A percentile compares a stretch with the other conserved stretches of the same genome.
These are phyloP conservation scores for Chlamydomonas sp. DNA, from an alignment of 139 green algal species.

Conservation along the genomic window DNA sequence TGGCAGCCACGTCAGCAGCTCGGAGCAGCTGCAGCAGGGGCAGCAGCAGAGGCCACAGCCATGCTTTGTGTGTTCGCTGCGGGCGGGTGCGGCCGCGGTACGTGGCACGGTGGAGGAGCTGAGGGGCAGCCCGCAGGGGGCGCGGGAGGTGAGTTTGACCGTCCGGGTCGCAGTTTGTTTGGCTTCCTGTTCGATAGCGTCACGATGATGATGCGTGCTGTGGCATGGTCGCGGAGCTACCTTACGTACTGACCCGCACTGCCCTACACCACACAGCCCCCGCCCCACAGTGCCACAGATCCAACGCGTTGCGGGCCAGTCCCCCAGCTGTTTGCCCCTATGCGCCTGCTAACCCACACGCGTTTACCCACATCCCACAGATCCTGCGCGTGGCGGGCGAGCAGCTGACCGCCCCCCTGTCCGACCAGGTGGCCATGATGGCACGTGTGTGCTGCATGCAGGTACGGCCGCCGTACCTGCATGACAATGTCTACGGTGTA, in stretches of 20 bases:
- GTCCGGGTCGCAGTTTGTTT: background rate
- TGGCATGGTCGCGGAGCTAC: too few relatives aligned
- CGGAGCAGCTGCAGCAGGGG: too few relatives aligned
- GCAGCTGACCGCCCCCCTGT: constrained; percentile 24
- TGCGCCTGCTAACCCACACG: background rate
- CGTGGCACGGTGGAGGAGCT: constrained; percentile 1
- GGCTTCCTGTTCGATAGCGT: background rate
- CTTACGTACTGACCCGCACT: too few relatives aligned
- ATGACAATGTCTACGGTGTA: background rate
- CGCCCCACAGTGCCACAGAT: too few relatives aligned
- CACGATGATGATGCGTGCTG: too few relatives aligned
- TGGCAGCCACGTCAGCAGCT: background rate
- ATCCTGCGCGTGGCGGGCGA: background rate
- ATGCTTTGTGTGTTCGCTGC: background rate
- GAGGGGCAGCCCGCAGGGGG: background rate
- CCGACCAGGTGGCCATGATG: constrained; percentile 25
- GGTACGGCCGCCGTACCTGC: background rate
- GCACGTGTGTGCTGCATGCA: constrained; percentile 16
- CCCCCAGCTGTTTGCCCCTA: background rate
- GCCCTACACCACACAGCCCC: too few relatives aligned
- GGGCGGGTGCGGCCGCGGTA: constrained; percentile 16
- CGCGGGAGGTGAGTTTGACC: background rate
- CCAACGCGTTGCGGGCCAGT: too few relatives aligned
- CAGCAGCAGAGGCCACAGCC: too few relatives aligned
- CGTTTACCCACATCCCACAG: background rate